phyloP scores from a whole-genome alignment of 192 early-diverging fungal species.

The Coemansia interrupta region DNA sequence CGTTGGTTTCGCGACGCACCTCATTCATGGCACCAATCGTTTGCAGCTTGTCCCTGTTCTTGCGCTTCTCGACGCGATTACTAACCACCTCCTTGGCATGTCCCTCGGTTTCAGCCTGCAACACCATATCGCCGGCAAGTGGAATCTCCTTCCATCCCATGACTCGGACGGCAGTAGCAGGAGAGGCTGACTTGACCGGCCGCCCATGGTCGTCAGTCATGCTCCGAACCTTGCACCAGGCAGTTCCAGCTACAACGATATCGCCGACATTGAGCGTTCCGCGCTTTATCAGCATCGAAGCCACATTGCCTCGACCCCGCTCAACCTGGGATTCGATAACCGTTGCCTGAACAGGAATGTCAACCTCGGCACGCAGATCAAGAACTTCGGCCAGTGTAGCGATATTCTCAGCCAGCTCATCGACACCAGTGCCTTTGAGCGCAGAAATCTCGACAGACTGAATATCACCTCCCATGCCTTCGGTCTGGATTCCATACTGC shows the following conservation, averaged over 20 bases:
- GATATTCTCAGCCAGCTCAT: conserved; percentile 86
- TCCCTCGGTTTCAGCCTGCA: conserved; percentile 61
- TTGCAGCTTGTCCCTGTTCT: conserved; percentile 59
- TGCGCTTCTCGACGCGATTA: conserved; percentile 61
- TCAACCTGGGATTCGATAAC: conserved; percentile 87
- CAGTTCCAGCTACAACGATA: conserved; percentile 78
- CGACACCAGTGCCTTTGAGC: conserved; percentile 80
- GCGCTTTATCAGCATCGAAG: conserved; percentile 83
- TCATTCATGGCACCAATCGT: conserved; percentile 76
- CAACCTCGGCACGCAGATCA: conserved; percentile 80
- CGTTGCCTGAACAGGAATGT: conserved; percentile 74
- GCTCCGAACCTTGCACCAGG: conserved; percentile 82
- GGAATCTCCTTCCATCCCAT: conserved; percentile 94
- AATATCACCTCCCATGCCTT: conserved; percentile 91
- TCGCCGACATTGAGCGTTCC: conserved; percentile 80
- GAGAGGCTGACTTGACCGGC: conserved; percentile 68
- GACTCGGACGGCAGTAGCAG: conserved; percentile 80
- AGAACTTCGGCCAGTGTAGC: conserved; percentile 79
- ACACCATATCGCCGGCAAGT: conserved; percentile 80
- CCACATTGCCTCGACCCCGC: conserved; percentile 80
- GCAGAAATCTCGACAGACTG: conserved; percentile 88
- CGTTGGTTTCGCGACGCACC: conserved; percentile 57
- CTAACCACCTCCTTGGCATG: conserved; percentile 74
- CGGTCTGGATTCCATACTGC: conserved; percentile 75
- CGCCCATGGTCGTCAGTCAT: conserved; percentile 79